Percentiles rank a stretch among this genome's conserved stretches.
Conservation (phyloP, 805 yeast species). For the Babjeviella inositovora region DNA sequence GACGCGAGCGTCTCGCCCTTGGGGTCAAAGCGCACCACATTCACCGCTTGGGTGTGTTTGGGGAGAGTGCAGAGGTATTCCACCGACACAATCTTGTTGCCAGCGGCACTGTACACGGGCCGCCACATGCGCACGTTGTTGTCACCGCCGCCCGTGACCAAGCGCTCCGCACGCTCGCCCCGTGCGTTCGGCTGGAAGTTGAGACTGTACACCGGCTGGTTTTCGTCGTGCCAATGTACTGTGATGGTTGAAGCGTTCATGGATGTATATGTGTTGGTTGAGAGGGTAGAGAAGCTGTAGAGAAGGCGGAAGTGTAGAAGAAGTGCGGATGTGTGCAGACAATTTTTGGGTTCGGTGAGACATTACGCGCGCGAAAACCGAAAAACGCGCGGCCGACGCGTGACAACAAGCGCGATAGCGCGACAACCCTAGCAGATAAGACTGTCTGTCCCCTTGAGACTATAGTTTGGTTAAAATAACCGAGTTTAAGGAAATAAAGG, state of each 20-base stretch:
- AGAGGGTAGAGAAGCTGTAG: too few species aligned
- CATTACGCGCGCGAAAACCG: too few species aligned
- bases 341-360: too few species aligned
- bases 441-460: too few species aligned
- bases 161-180: slow-evolving; percentile 17
- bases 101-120: slow-evolving; percentile 7
- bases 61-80: slow-evolving; percentile 68
- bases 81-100: slow-evolving; percentile 19
- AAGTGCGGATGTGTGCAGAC: too few species aligned
- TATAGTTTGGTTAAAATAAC: too few species aligned
- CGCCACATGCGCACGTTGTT: slow-evolving; percentile 62
- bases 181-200: slow-evolving; percentile 34
- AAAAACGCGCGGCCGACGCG: too few species aligned
- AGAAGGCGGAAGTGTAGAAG: too few species aligned
- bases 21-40: slow-evolving; percentile 70
- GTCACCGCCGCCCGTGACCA: slow-evolving; percentile 93
- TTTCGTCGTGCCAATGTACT: slow-evolving; percentile 63
- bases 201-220: slow-evolving; percentile 56
- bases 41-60: slow-evolving; percentile 91
- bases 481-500: too few species aligned
- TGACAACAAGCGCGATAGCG: too few species aligned
- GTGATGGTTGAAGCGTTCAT: slow-evolving; percentile 32
- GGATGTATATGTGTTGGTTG: too few species aligned
- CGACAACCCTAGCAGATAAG: too few species aligned
- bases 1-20: slow-evolving; percentile 62